These are phyloP conservation scores for Colletotrichum filicis DNA, from an alignment of 2,329 filamentous ascomycete species.

Conservation along the genomic window DNA sequence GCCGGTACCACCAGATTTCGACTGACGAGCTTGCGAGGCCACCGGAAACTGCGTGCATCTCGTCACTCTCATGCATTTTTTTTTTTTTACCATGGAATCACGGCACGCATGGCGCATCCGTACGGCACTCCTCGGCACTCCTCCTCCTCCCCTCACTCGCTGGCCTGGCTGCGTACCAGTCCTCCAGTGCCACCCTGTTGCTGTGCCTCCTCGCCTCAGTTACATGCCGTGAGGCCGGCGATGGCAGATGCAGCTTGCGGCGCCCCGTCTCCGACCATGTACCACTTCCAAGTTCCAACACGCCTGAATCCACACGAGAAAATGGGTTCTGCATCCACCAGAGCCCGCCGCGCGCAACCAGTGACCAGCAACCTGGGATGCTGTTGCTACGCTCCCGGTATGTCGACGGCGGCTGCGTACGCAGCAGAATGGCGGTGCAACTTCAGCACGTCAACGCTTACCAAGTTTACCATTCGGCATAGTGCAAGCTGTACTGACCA, in stretches of 20 bases:
- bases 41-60: neutral
- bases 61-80: neutral
- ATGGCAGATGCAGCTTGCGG: neutral
- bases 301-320: constrained; percentile 3
- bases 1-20: neutral
- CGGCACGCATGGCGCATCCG: neutral
- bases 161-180: neutral
- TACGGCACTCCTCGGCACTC: constrained; percentile 2
- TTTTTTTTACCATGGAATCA: neutral
- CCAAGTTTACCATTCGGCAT: too few species aligned
- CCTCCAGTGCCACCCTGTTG: neutral
- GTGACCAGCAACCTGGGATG: neutral
- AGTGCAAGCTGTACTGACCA: neutral
- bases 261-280: constrained; percentile 1
- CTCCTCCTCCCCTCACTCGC: neutral
- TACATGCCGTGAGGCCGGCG: neutral
- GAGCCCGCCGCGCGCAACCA: constrained; percentile 12
- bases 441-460: constrained; percentile 10
- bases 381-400: constrained; percentile 17
- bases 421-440: constrained; percentile 17
- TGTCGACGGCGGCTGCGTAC: constrained; percentile 4
- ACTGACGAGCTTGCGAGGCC: neutral
- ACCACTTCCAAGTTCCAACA: neutral
- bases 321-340: constrained; percentile 1
- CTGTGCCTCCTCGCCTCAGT: neutral